Evolutionary conservation across 108 stramenopile species (phyloP).

Genomic region (Nitzschia sp.): DNA sequence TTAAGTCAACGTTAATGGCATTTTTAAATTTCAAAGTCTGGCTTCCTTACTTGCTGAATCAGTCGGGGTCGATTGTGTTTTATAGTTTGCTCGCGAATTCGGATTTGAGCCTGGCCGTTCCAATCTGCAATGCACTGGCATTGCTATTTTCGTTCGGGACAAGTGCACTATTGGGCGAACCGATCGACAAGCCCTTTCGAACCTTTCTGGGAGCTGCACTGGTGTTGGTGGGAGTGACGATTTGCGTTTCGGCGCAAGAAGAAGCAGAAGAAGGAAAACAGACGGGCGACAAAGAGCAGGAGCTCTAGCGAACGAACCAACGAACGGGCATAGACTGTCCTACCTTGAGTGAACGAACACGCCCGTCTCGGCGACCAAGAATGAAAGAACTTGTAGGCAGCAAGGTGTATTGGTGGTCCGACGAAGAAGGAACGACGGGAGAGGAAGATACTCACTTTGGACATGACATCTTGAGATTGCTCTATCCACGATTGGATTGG

Average conservation of each 20-base stretch:
- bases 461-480: no score
- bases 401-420: no score
- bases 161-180: slow-evolving; percentile 64
- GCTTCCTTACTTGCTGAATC: slow-evolving; percentile 80
- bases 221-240: slow-evolving; percentile 60
- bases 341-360: no score
- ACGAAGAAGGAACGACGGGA: no score
- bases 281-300: background rate
- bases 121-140: slow-evolving; percentile 82
- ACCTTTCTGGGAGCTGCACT: slow-evolving; percentile 57
- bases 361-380: no score
- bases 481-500: no score
- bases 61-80: slow-evolving; percentile 76
- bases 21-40: slow-evolving; percentile 60
- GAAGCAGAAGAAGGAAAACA: background rate
- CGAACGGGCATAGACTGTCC: no score
- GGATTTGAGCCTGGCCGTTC: slow-evolving; percentile 68
- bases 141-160: slow-evolving; percentile 76
- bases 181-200: slow-evolving; percentile 56
- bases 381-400: no score
- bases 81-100: slow-evolving; percentile 73
- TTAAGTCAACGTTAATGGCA: slow-evolving; percentile 27
- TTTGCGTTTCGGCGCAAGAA: slow-evolving; percentile 64
- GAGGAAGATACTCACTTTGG: no score
- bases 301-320: no score